phyloP scores from a whole-genome alignment of 306 rosid genomes.

The Trifolium fragiferum region DNA sequence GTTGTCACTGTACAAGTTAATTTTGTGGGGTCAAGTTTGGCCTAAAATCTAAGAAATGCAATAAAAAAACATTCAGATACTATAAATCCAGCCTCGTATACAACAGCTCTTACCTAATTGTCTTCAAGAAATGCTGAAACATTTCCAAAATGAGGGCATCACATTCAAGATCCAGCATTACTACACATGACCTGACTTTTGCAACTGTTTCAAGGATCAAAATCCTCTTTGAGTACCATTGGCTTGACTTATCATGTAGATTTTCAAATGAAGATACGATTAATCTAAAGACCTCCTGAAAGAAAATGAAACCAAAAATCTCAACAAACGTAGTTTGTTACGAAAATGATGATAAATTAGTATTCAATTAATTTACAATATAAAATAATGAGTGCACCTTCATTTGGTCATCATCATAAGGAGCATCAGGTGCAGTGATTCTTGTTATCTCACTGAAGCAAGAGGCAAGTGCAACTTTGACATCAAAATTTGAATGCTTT shows the following conservation, averaged over 20 bases:
- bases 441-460: constrained; percentile 92
- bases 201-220: constrained; percentile 86
- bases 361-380: background rate
- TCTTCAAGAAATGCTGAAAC: constrained; percentile 84
- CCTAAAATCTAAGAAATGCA: background rate
- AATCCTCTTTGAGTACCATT: constrained; percentile 68
- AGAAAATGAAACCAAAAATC: constrained; percentile 26
- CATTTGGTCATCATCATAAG: constrained; percentile 89
- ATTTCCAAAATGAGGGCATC: constrained; percentile 86
- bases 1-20: background rate
- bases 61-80: background rate
- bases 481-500: constrained; percentile 70
- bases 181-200: constrained; percentile 86
- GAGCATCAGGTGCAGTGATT: constrained; percentile 95
- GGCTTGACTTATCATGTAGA: constrained; percentile 69
- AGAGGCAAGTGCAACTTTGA: constrained; percentile 82
- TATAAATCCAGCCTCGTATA: constrained; percentile 32
- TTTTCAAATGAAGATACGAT: constrained; percentile 91
- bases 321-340: background rate
- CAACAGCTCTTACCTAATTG: constrained; percentile 62
- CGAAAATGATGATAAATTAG: background rate
- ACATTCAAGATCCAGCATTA: constrained; percentile 96
- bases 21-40: constrained; percentile 5
- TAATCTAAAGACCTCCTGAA: constrained; percentile 78
- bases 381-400: constrained; percentile 55